Percentiles rank a stretch among this genome's conserved stretches.
phyloP scores from a whole-genome alignment of 768 basidiomycete genomes.

The Galerina sulciceps region DNA sequence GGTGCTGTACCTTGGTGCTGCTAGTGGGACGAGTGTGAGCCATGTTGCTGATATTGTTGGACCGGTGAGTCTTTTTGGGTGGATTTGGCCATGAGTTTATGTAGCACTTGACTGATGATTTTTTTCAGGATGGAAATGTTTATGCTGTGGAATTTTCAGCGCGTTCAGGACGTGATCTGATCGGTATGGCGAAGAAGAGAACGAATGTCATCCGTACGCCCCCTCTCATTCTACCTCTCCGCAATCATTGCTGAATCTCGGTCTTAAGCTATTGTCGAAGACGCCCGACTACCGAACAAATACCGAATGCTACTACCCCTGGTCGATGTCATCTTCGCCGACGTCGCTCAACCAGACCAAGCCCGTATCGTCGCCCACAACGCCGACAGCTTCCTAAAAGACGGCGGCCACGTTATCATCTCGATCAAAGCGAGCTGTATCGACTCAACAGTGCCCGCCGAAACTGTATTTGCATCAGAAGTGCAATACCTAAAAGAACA shows the following conservation, averaged over 20 bases:
- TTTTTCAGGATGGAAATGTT: constrained; percentile 83
- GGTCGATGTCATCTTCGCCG: constrained; percentile 98
- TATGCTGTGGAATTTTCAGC: constrained; percentile 99
- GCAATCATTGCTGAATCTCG: neutral
- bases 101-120: constrained; percentile 1
- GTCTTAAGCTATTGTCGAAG: constrained; percentile 87
- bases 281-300: constrained; percentile 94
- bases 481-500: constrained; percentile 77
- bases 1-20: constrained; percentile 97
- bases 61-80: constrained; percentile 58
- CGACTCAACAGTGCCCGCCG: constrained; percentile 92
- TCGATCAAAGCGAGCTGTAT: constrained; percentile 99
- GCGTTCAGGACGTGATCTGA: constrained; percentile 95
- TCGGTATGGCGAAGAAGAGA: constrained; percentile 99
- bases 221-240: neutral
- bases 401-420: constrained; percentile 89
- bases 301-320: constrained; percentile 96
- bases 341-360: constrained; percentile 98
- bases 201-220: constrained; percentile 96
- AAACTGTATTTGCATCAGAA: constrained; percentile 87
- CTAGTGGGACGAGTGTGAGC: constrained; percentile 96
- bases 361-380: constrained; percentile 95
- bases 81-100: neutral
- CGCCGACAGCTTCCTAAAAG: constrained; percentile 94
- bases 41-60: constrained; percentile 99